Conservation (phyloP, 2,329 filamentous ascomycete genomes). For the Aspergillus cejpii region DNA sequence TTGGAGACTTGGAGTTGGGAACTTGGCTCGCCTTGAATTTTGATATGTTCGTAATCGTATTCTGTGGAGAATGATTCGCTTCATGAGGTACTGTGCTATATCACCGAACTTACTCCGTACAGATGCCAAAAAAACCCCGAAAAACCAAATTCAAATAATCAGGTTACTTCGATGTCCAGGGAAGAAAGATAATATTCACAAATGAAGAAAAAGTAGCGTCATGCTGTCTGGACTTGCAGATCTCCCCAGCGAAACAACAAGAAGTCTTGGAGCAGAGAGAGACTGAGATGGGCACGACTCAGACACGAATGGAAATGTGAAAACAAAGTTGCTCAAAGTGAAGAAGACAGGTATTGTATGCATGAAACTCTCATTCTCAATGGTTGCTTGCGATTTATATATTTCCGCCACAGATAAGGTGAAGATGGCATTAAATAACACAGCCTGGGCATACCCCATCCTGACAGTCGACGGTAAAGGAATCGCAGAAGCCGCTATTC, state of each 20-base stretch:
- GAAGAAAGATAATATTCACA: slow-evolving; percentile 18
- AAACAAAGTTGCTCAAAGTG: background rate
- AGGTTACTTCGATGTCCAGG: slow-evolving; percentile 7
- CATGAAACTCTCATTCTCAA: background rate
- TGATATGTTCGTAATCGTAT: no score
- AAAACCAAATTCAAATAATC: slow-evolving; percentile 12
- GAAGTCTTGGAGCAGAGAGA: background rate
- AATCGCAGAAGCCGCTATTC: background rate
- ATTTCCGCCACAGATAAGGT: background rate
- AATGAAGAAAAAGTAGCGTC: slow-evolving; percentile 11
- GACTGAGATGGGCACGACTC: background rate
- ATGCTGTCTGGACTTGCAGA: background rate
- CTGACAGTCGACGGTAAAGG: no score
- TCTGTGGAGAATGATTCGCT: no score
- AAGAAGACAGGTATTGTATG: background rate
- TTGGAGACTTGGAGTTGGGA: no score
- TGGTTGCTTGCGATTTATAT: background rate
- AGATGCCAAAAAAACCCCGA: no score
- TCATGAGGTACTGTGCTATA: no score
- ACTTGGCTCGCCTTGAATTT: no score
- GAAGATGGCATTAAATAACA: no score
- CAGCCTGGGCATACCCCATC: no score
- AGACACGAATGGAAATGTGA: background rate
- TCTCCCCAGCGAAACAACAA: background rate
- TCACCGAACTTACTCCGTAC: no score